Evolutionary conservation across 805 yeast genomes (phyloP), one percentile per base, ranked within the genome.

Genomic region (Cyberlindnera bimundalis): DNA sequence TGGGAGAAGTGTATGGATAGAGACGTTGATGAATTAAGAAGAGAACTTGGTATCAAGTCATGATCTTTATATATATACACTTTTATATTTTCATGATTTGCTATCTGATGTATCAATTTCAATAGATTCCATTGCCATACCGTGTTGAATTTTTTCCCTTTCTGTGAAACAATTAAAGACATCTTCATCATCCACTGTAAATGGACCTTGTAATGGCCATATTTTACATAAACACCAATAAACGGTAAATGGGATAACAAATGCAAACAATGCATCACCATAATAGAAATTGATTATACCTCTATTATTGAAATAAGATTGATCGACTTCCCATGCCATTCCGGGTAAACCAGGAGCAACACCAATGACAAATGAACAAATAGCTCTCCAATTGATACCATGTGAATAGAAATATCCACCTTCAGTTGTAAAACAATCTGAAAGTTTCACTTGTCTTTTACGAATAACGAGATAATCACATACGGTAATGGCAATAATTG

Each of bases 1-100:
- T 91, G 99, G 99, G 98, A 93, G 59, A 74, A 86, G 32, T 64
- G 80, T 16, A 67, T 93, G 52, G 85, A 81, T 19, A 70, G 70
- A 46, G 91, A 89, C 58, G 76, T 87, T 5, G 70, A 79, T 41
- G 88, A 82, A 53, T 65, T 93, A 34, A 77, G 96, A 55, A 51
- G 55, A 5, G 84, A 83, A 43, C 64, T 91, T 46, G 85, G 89
- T 4, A 79, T 91, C 21, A 17, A 32, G 8, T 19, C 27, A 10
- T 26, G 36, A 33, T n/a, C 20, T 23, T 28, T 27, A 17, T n/a
- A 17, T 30, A 35, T 26, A 23, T 33, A 27, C 18, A 29, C 8
- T n/a, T 19, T 10, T 12, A 17, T 30, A 5, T 12, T 11, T n/a
- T 14, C 9, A 4, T 13, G n/a, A 11, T n/a, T 27, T n/a, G n/a